Evolutionary conservation across 1,284 basidiomycete genomes (phyloP).

Genomic region (Sporisorium reilianum): DNA sequence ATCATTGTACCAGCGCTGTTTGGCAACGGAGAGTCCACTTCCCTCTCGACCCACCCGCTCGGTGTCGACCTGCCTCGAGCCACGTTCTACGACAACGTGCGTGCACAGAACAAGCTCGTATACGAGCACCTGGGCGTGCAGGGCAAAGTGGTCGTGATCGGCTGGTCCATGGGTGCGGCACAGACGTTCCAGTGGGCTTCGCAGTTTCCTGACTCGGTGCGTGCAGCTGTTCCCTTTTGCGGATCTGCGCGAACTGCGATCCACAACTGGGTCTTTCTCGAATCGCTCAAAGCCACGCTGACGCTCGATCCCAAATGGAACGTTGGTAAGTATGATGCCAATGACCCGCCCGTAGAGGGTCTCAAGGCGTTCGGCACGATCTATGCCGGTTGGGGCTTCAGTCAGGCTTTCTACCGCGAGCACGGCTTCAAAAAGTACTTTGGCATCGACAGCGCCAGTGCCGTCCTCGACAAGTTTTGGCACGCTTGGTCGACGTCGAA

Average conservation of each 20-base stretch:
- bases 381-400: conserved; percentile 59
- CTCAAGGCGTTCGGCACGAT: conserved; percentile 53
- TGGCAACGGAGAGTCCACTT: conserved; percentile 56
- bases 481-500: conserved; percentile 38
- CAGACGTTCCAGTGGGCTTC: conserved; percentile 56
- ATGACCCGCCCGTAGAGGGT: conserved; percentile 36
- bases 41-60: conserved; percentile 48
- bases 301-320: conserved; percentile 33
- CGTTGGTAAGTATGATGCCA: conserved; percentile 27
- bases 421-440: conserved; percentile 42
- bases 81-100: conserved; percentile 52
- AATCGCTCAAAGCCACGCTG: conserved; percentile 36
- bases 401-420: conserved; percentile 53
- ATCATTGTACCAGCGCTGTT: conserved; percentile 60
- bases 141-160: conserved; percentile 35
- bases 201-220: conserved; percentile 48
- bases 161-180: conserved; percentile 55
- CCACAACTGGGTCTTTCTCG: conserved; percentile 57
- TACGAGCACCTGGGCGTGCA: conserved; percentile 36
- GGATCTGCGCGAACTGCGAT: conserved; percentile 50
- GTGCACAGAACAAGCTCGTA: conserved; percentile 48
- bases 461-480: conserved; percentile 38
- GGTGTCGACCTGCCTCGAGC: conserved; percentile 37
- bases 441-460: conserved; percentile 21
- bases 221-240: conserved; percentile 50